A percentile compares a stretch with the other conserved stretches of the same genome.
Evolutionary conservation across 306 rosid species (phyloP).

Genomic region (Quercus ilex): DNA sequence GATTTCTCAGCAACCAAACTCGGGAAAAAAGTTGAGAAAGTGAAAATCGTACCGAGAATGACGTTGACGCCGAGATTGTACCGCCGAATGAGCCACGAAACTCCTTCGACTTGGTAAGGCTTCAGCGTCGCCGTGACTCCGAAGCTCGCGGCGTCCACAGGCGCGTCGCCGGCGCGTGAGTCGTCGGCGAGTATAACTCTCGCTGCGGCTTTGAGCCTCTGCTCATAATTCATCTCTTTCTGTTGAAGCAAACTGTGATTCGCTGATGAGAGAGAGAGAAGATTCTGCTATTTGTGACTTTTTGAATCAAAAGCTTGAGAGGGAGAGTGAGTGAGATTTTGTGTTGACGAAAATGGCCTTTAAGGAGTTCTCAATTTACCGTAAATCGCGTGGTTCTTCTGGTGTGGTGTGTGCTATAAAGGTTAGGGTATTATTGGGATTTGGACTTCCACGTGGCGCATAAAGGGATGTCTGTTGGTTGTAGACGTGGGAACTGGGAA

Average conservation of each 20-base stretch:
- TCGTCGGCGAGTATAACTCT: conserved; percentile 38
- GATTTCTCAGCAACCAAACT: conserved; percentile 19
- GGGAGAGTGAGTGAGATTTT: neutral
- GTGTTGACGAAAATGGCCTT: neutral
- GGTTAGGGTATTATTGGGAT: neutral
- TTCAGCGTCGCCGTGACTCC: conserved; percentile 75
- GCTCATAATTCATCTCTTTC: conserved; percentile 53
- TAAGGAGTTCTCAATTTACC: neutral
- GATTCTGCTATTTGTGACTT: neutral
- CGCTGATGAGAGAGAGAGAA: neutral
- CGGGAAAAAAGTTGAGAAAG: neutral
- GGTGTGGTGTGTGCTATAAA: neutral
- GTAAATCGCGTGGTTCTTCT: neutral
- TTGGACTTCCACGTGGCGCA: neutral
- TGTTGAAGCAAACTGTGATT: neutral
- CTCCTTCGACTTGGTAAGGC: conserved; percentile 84
- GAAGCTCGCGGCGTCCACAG: conserved; percentile 30
- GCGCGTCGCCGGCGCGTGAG: conserved; percentile 29
- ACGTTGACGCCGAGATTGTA: conserved; percentile 84
- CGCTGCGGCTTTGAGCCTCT: conserved; percentile 61
- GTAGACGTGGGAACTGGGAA: too few species aligned
- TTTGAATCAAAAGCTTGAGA: conserved; percentile 22
- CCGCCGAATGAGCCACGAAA: conserved; percentile 80
- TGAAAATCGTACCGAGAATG: conserved; percentile 57
- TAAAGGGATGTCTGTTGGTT: neutral